Conservation (phyloP, 345 rosid genomes). For the sweet orange (Citrus sinensis) region DVS_A1.0 CM039162.1:673001-673500, state of each 20-base stretch:
- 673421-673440: background rate
- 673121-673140: background rate
- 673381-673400: background rate
- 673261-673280: background rate
- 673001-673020: too few relatives aligned
- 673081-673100: background rate
- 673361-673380: background rate
- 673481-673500: background rate
- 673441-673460: background rate
- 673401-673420: background rate
- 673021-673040: background rate
- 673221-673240: background rate
- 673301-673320: background rate
- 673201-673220: background rate
- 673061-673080: background rate
- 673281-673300: too few relatives aligned
- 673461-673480: background rate
- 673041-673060: background rate
- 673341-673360: too few relatives aligned
- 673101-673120: too few relatives aligned
- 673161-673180: background rate
- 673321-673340: too few relatives aligned
- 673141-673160: background rate
- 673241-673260: background rate
- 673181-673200: background rate